phyloP scores from a whole-genome alignment of 192 early-diverging fungal species.

The Paraglomus occultum region DNA sequence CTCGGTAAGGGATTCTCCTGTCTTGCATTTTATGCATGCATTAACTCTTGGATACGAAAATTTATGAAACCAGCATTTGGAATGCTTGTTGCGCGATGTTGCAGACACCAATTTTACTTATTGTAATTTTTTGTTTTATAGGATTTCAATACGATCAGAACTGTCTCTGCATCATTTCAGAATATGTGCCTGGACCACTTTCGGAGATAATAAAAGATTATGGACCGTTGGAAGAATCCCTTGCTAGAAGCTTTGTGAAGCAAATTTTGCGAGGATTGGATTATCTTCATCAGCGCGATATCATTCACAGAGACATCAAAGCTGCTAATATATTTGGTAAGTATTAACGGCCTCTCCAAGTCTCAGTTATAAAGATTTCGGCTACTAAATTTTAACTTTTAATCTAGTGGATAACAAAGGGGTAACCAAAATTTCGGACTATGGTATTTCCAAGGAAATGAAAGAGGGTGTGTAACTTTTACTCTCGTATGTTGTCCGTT shows the following conservation, averaged over 20 bases:
- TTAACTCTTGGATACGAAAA: no score
- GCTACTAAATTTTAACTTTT: background rate
- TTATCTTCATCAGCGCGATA: conserved; percentile 91
- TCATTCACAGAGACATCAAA: conserved; percentile 98
- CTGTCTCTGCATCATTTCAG: conserved; percentile 88
- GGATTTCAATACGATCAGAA: conserved; percentile 76
- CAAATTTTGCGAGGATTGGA: conserved; percentile 92
- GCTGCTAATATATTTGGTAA: conserved; percentile 86
- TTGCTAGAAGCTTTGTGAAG: conserved; percentile 84
- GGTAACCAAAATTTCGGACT: conserved; percentile 96
- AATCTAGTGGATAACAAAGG: conserved; percentile 86
- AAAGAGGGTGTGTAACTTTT: conserved; percentile 58
- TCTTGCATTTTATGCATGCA: no score
- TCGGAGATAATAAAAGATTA: conserved; percentile 79
- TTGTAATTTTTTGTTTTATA: conserved; percentile 37
- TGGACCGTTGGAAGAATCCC: conserved; percentile 81
- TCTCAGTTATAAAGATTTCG: conserved; percentile 2
- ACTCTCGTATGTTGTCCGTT: conserved; percentile 7
- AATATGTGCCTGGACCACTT: conserved; percentile 97
- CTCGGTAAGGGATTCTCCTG: conserved; percentile 54
- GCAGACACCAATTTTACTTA: background rate
- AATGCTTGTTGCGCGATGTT: conserved; percentile 16
- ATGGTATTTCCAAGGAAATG: conserved; percentile 97
- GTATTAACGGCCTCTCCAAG: background rate
- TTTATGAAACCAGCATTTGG: no score